Evolutionary conservation across 202 grass and related monocot genomes (phyloP), one percentile per base, ranked within the genome.

Genomic region (Saccharum hybrid): DNA sequence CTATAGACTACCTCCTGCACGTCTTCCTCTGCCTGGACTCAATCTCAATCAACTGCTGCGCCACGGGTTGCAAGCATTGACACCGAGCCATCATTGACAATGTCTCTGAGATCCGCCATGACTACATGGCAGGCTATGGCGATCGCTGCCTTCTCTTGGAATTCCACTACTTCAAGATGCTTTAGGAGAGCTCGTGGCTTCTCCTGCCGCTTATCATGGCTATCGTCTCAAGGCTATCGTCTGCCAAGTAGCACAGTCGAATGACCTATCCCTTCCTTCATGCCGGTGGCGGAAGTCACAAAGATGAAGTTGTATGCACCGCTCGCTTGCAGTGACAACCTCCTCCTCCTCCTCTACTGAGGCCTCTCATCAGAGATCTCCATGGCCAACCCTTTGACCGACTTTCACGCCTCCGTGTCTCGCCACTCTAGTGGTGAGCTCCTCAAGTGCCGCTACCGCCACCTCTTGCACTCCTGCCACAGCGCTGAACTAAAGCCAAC

Each of bases 1-100:
- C 65, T 9, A 31, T 4, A 45, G 81, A 75, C 43, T 51, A 31
- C 33, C 71, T 83, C 71, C n/a, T 83, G 30, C 81, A 83, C 61
- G 81, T 83, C 8, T 75, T 83, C 45, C n/a, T 68, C 61, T 2
- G 6, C 5, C 46, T 76, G 10, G 21, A 76, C 14, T 71, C 36
- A 0, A 16, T 79, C 2, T 57, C 45, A 7, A 68, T 56, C 6
- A 8, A 21, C 46, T 61, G 72, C 9, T 84, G 63, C 62, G 72
- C 16, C 62, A 43, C 71, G 15, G 46, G 68, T 5, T 76, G 34
- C 1, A 65, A 33, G 61, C 33, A 75, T 15, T 56, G 81, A 60
- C 61, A 21, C 15, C 71, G 31, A 43, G 61, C n/a, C 61, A n/a
- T 41, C 42, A 30, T 8, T 15, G 33, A 75, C 21, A 42, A 68